These are phyloP conservation scores for Dissophora ornata DNA, from an alignment of 192 early-diverging fungal genomes.

Conservation along the genomic window DNA sequence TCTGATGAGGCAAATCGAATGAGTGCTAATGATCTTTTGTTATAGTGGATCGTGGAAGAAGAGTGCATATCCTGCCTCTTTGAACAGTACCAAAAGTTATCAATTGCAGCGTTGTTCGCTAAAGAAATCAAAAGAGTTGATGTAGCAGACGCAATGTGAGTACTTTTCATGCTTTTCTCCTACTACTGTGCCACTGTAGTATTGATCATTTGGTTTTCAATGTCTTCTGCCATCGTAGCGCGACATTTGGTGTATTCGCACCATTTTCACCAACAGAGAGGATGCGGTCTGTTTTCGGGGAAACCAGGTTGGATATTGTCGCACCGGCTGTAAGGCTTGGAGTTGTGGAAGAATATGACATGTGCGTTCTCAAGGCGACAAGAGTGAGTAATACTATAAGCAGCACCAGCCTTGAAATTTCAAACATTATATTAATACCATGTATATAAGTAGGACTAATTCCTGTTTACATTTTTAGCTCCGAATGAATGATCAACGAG, in stretches of 20 bases:
- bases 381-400: conserved; percentile 4
- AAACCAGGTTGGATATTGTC: neutral
- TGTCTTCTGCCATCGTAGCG: neutral
- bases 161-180: neutral
- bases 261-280: conserved; percentile 2
- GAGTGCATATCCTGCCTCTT: no score
- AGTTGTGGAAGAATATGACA: neutral
- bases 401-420: no score
- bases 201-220: neutral
- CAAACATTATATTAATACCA: neutral
- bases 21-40: no score
- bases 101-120: no score
- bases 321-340: neutral
- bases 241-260: conserved; percentile 3
- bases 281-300: conserved; percentile 5
- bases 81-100: no score
- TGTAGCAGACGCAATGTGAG: no score
- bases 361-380: neutral
- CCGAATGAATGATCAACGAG: no score
- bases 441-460: neutral
- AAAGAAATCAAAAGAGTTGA: no score
- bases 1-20: no score
- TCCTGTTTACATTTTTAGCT: neutral
- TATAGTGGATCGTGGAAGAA: no score
- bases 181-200: no score